Conservation (phyloP, 2,329 filamentous ascomycete genomes). For the Purpureocillium lavendulum region DNA sequence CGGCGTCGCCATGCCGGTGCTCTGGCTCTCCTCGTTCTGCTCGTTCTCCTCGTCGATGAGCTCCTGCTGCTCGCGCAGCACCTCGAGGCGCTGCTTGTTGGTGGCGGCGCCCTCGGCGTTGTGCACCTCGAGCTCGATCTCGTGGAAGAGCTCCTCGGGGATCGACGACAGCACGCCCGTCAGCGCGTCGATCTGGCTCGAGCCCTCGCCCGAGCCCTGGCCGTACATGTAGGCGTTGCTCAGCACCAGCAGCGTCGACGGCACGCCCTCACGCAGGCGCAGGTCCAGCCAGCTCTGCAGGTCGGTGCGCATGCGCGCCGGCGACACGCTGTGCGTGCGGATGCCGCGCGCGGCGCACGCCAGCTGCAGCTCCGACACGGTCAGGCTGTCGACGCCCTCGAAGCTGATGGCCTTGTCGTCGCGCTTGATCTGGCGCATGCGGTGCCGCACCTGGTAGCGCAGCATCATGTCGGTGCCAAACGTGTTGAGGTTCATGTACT, state of each 20-base stretch:
- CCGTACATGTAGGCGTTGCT: constrained; percentile 98
- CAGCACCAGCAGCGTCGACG: constrained; percentile 87
- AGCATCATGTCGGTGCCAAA: constrained; percentile 98
- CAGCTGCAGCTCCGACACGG: constrained; percentile 86
- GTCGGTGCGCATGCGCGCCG: constrained; percentile 79
- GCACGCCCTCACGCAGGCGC: constrained; percentile 87
- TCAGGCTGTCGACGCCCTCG: constrained; percentile 87
- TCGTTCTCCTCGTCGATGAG: constrained; percentile 95
- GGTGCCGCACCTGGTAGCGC: constrained; percentile 90
- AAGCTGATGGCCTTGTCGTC: constrained; percentile 92
- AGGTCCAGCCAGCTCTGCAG: constrained; percentile 91
- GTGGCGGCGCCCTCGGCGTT: constrained; percentile 94
- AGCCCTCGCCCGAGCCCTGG: constrained; percentile 79
- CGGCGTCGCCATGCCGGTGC: constrained; percentile 63
- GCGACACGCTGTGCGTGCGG: constrained; percentile 85
- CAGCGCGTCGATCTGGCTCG: constrained; percentile 85
- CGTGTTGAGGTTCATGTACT: constrained; percentile 95
- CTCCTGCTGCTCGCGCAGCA: constrained; percentile 96
- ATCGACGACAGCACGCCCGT: constrained; percentile 90
- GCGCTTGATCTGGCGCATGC: constrained; percentile 98
- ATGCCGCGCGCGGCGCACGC: constrained; percentile 89
- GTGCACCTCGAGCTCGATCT: constrained; percentile 97
- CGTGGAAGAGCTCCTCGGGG: constrained; percentile 97
- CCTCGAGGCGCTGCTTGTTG: constrained; percentile 97
- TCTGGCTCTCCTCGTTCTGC: constrained; percentile 76